Percentiles rank a stretch among this genome's conserved stretches.
Conservation (phyloP, 2,329 filamentous ascomycete species). For the Claviceps humidiphila region DNA sequence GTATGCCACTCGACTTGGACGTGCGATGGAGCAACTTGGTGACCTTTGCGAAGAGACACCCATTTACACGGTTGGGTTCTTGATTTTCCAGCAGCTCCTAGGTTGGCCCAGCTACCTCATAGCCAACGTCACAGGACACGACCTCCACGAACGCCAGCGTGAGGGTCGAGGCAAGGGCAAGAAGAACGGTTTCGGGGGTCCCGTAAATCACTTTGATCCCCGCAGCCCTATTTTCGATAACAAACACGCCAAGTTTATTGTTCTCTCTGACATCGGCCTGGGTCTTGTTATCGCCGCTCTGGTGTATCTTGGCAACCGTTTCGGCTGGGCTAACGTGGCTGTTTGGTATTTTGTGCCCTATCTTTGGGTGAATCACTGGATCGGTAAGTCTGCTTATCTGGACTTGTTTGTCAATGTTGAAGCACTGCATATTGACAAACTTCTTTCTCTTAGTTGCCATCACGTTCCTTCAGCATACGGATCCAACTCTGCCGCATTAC, state of each 20-base stretch:
- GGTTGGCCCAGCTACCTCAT: constrained; percentile 91
- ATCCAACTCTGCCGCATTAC: constrained; percentile 90
- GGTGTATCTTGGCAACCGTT: constrained; percentile 58
- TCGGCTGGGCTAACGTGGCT: constrained; percentile 72
- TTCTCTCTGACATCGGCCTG: constrained; percentile 75
- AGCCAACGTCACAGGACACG: constrained; percentile 90
- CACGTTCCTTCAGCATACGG: constrained; percentile 94
- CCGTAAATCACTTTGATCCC: constrained; percentile 93
- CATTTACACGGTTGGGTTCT: constrained; percentile 59
- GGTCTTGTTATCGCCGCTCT: constrained; percentile 48
- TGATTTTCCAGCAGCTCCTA: constrained; percentile 74
- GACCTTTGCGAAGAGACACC: constrained; percentile 95
- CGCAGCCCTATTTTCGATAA: constrained; percentile 80
- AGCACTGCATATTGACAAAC: not conserved
- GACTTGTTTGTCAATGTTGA: not conserved
- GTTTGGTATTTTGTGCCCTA: constrained; percentile 96
- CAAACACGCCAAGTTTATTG: constrained; percentile 77
- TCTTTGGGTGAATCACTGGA: constrained; percentile 98
- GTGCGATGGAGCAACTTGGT: constrained; percentile 63
- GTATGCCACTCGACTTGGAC: constrained; percentile 63
- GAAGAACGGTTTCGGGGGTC: constrained; percentile 62
- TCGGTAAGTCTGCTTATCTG: constrained; percentile 50
- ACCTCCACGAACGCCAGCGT: constrained; percentile 78
- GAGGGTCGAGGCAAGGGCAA: constrained; percentile 93
- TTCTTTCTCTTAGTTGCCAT: constrained; percentile 64